Base-by-base conservation (phyloP, 2,329 filamentous ascomycete species). In the Coniochaeta pulveracea region DNA sequence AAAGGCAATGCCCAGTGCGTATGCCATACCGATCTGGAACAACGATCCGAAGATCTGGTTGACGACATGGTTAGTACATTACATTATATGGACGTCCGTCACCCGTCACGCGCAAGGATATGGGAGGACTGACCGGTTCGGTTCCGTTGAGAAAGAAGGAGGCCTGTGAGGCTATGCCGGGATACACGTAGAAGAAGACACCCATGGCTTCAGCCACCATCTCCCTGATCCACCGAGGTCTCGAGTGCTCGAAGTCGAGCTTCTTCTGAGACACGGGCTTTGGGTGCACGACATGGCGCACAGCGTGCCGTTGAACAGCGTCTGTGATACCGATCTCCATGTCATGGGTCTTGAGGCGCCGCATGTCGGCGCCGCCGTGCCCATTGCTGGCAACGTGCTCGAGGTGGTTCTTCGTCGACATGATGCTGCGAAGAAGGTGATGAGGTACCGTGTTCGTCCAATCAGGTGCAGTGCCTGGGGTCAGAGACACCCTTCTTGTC, bases 1-100 rank as follows among this genome's bases (percentile, higher is more conserved):
- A 41, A 73, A 70, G 10, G 68, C 64, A 43, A 75, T 72, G 4
- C 71, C 70, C 11, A 74, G 46, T 5, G 65, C 66, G 45, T 69
- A 75, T 3, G 66, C 66, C 48, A 58, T 66, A 12, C 69, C 69
- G 35, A 73, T 65, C 40, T 70, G 63, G 43, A 74, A 66, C 19
- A 74, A 41, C 42, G 57, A 64, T n/a, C 69, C 65, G 28, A 48
- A 52, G 4, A 31, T 21, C 28, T 31, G 18, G 16, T 3, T 14
- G 8, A 46, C 33, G 18, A 42, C 45, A 5, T 46, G 46, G 18
- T 47, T 17, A 11, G 38, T 34, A 37, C 21, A 17, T 3, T 62
- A 67, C 3, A n/a, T n/a, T n/a, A n/a, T n/a, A n/a, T n/a, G n/a
- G n/a, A n/a, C n/a, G n/a, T 21, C 28, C 15, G 18, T 23, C 8